A percentile compares a stretch with the other conserved stretches of the same genome.
Evolutionary conservation across 176 grass and related monocot species (phyloP).

Genomic region (Bolboschoenus planiculmis): DNA sequence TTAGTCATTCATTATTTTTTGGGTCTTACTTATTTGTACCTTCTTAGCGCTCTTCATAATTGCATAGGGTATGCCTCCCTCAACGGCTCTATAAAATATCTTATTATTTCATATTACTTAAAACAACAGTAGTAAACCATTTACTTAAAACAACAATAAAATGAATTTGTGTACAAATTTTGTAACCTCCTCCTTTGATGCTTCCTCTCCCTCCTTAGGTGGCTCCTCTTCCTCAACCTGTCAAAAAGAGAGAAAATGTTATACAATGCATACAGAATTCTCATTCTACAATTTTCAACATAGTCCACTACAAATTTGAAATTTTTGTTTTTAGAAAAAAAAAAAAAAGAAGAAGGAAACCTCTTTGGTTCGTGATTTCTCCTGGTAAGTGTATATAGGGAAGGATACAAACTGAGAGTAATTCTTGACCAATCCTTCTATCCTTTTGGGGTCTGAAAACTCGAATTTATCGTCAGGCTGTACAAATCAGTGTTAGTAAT

Average conservation of each 20-base stretch:
- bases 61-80: too few species aligned
- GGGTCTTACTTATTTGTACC: too few species aligned
- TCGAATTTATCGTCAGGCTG: conserved; percentile 87
- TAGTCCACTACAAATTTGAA: background rate
- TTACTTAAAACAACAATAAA: background rate
- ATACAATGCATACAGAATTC: background rate
- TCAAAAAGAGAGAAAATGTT: conserved; percentile 19
- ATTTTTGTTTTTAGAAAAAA: background rate
- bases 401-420: conserved; percentile 92
- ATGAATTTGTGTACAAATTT: conserved; percentile 17
- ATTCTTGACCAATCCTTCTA: conserved; percentile 87
- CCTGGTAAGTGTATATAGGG: conserved; percentile 91
- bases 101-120: too few species aligned
- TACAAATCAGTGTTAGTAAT: conserved; percentile 19
- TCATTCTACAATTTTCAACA: background rate
- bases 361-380: conserved; percentile 89
- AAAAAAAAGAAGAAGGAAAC: conserved; percentile 16
- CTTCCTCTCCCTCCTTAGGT: conserved; percentile 70
- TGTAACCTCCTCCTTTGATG: conserved; percentile 31
- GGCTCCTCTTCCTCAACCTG: conserved; percentile 77
- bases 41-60: too few species aligned
- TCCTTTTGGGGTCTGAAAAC: conserved; percentile 58
- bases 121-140: background rate
- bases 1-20: too few species aligned
- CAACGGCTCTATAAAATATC: too few species aligned